phyloP scores from a whole-genome alignment of 768 basidiomycete species.

The Epithele typhae region DNA sequence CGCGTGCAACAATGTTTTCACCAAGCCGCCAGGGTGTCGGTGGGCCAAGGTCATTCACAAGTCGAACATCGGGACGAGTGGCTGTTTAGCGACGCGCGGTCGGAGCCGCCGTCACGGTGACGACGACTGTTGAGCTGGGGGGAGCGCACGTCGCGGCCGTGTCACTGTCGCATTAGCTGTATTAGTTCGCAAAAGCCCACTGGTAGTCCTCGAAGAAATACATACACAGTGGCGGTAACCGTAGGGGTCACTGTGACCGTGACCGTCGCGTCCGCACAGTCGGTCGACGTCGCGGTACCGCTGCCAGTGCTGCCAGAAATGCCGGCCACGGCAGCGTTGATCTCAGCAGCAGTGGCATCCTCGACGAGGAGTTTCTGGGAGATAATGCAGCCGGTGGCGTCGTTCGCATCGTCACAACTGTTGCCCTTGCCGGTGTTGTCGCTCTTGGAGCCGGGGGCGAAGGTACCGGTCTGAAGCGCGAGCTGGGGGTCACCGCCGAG shows the following conservation, averaged over 20 bases:
- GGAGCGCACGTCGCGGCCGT: slow-evolving; percentile 8
- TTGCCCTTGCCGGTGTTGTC: slow-evolving; percentile 48
- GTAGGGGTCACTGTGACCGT: slow-evolving; percentile 23
- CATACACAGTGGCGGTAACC: slow-evolving; percentile 10
- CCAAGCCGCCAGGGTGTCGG: slow-evolving; percentile 2
- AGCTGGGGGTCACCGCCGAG: slow-evolving; percentile 59
- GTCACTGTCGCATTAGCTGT: neutral
- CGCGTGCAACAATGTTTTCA: slow-evolving; percentile 8
- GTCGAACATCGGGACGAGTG: no score
- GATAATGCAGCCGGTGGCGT: slow-evolving; percentile 58
- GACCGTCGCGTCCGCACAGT: slow-evolving; percentile 10
- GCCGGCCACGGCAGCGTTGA: slow-evolving; percentile 46
- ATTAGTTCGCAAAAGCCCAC: no score
- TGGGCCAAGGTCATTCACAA: neutral
- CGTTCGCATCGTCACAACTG: slow-evolving; percentile 35
- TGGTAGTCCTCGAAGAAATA: no score
- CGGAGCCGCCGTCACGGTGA: slow-evolving; percentile 9
- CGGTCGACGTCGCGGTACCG: slow-evolving; percentile 17
- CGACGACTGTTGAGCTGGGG: slow-evolving; percentile 10
- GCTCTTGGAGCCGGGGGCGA: slow-evolving; percentile 49
- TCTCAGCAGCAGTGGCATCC: slow-evolving; percentile 55
- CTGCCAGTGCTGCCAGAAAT: slow-evolving; percentile 12
- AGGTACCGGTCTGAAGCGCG: slow-evolving; percentile 58
- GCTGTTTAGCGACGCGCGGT: slow-evolving; percentile 3
- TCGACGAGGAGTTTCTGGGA: slow-evolving; percentile 53